Evolutionary conservation across 345 rosid genomes (phyloP), one percentile per base, ranked within the genome.

Genomic region (Mercurialis annua): DNA sequence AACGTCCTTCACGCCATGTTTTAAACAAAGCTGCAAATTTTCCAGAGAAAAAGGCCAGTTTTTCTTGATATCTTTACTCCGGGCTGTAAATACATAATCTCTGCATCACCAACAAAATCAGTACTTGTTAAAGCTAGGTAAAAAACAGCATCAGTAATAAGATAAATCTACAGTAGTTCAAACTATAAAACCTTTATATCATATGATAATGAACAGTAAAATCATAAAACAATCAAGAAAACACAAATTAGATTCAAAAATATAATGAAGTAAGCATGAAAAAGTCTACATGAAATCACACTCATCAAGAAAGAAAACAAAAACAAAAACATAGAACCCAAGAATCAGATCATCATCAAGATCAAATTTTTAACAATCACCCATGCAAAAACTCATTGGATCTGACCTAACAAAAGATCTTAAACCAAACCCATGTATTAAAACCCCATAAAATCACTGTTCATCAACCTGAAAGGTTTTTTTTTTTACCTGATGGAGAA

Each of bases 1-100:
- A 23, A 87, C 87, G 69, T 87, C 89, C 66, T 82, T 86, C 83
- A 91, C 81, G 64, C 99, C 99, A 86, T 94, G 93, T 67, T 83
- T 82, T 79, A 86, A 70, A 58, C 90, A 91, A 87, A 91, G 88
- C 48, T 86, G 87, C 77, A 94, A 78, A 62, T 78, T 87, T 62
- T 85, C 82, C 54, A 40, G 8, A 15, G 99, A 94, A 75, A 94
- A 91, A 27, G 99, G 99, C 99, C 99, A 94, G 64, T 78, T 94
- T 66, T 82, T 82, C 75, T 82, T 79, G 83, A 94, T 83, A 78
- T 88, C 90, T 66, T 83, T 86, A 81, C 83, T 84, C 72, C 99
- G 70, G 70, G 87, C 75, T 54, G 81, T 66, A 61, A 70, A 84
- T 62, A 90, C 97, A 92, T 91, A 91, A 83, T 91, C 91, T 81